phyloP scores from a whole-genome alignment of 495 filamentous ascomycete species.

The Daldinia vernicosa region DNA sequence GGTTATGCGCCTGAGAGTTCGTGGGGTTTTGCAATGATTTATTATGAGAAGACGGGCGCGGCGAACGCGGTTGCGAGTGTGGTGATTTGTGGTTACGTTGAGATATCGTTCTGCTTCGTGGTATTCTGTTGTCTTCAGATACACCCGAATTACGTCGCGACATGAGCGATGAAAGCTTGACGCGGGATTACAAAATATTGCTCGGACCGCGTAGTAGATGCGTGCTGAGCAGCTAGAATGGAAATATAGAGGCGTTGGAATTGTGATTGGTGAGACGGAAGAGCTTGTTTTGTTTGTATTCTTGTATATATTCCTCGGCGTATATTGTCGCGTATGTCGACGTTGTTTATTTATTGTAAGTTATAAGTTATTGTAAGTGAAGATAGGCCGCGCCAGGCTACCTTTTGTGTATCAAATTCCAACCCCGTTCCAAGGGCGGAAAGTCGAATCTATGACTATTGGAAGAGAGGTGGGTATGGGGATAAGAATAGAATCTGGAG shows the following conservation, averaged over 20 bases:
- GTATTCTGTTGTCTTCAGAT: slow-evolving; percentile 43
- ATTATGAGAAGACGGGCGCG: slow-evolving; percentile 25
- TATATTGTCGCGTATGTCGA: slow-evolving; percentile 6
- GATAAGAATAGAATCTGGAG: slow-evolving; percentile 26
- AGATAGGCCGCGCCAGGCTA: slow-evolving; percentile 35
- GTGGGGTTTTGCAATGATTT: slow-evolving; percentile 28
- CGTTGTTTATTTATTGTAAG: too few relatives aligned
- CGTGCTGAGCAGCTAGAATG: not conserved
- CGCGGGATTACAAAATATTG: not conserved
- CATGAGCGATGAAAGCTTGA: slow-evolving; percentile 30
- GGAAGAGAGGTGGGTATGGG: slow-evolving; percentile 23
- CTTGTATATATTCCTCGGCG: not conserved
- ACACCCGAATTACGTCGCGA: slow-evolving; percentile 44
- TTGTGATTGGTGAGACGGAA: not conserved
- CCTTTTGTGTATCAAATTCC: slow-evolving; percentile 24
- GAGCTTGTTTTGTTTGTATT: slow-evolving; percentile 5
- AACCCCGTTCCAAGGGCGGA: slow-evolving; percentile 28
- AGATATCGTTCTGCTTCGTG: slow-evolving; percentile 37
- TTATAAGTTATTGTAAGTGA: too few relatives aligned
- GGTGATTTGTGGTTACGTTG: slow-evolving; percentile 35
- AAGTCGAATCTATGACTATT: slow-evolving; percentile 28
- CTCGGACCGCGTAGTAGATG: not conserved
- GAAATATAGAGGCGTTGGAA: not conserved
- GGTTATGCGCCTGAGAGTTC: slow-evolving; percentile 35
- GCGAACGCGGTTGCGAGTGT: slow-evolving; percentile 40